These are phyloP conservation scores for Monilinia polystroma DNA, from an alignment of 2,329 filamentous ascomycete species.

Conservation along the genomic window DNA sequence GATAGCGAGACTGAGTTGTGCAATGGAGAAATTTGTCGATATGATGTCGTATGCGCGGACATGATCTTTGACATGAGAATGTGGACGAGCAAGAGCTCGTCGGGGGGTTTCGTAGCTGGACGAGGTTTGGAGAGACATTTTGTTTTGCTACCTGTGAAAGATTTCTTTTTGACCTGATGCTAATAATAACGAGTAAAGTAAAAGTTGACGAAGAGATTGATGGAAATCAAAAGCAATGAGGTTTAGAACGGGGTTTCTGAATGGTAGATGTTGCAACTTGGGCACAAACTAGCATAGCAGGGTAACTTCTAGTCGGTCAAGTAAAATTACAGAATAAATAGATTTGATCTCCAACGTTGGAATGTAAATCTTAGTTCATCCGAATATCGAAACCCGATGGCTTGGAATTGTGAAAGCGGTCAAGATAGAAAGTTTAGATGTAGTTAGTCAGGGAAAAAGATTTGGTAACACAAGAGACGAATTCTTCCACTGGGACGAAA, in stretches of 20 bases:
- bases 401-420: neutral
- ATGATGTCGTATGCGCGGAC: slow-evolving; percentile 18
- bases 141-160: neutral
- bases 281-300: neutral
- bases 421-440: neutral
- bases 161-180: neutral
- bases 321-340: neutral
- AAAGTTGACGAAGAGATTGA: neutral
- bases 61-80: neutral
- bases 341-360: neutral
- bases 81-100: neutral
- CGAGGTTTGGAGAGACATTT: slow-evolving; percentile 18
- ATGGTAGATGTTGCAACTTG: neutral
- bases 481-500: neutral
- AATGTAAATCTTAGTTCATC: neutral
- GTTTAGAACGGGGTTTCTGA: neutral
- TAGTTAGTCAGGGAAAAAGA: neutral
- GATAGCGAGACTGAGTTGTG: slow-evolving; percentile 19
- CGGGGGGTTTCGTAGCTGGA: neutral
- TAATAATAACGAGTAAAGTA: no score
- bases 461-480: slow-evolving; percentile 3
- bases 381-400: neutral
- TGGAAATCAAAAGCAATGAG: neutral
- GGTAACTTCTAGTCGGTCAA: neutral
- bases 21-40: slow-evolving; percentile 7